These are phyloP conservation scores for Populus nigra DNA, from an alignment of 345 rosid species.

Conservation along the genomic window DNA sequence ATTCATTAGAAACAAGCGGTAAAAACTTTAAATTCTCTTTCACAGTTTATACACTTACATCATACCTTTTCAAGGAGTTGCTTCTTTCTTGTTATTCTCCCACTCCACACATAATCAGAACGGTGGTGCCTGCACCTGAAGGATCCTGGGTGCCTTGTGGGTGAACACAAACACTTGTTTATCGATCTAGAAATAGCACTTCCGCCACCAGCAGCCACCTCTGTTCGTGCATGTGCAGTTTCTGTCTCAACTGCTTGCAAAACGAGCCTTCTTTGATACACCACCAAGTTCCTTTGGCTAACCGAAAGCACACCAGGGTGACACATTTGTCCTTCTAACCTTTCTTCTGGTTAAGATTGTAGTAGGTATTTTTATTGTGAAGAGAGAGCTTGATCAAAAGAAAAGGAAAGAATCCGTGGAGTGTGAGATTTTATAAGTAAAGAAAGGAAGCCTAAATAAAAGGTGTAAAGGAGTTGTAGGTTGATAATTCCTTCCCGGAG, in stretches of 20 bases:
- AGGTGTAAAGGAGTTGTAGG: background rate
- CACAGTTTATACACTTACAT: background rate
- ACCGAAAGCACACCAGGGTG: background rate
- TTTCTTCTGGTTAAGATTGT: background rate
- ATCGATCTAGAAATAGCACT: background rate
- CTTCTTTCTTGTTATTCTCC: background rate
- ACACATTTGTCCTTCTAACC: background rate
- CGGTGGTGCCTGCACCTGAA: constrained; percentile 67
- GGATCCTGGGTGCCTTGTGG: constrained; percentile 65
- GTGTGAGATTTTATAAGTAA: background rate
- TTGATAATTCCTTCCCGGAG: background rate
- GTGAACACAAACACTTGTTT: constrained; percentile 62
- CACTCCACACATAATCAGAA: constrained; percentile 4
- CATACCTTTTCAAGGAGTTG: background rate
- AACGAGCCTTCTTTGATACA: background rate
- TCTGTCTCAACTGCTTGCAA: background rate
- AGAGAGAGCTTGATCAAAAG: background rate
- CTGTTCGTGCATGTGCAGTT: background rate
- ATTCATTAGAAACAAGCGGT: background rate
- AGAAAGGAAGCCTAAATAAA: background rate
- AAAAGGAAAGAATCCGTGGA: background rate
- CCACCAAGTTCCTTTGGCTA: background rate
- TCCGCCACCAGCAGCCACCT: background rate
- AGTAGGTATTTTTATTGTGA: background rate
- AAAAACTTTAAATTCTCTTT: background rate